phyloP scores from a whole-genome alignment of 176 grass and related monocot genomes.

The Oryza nivara region DNA sequence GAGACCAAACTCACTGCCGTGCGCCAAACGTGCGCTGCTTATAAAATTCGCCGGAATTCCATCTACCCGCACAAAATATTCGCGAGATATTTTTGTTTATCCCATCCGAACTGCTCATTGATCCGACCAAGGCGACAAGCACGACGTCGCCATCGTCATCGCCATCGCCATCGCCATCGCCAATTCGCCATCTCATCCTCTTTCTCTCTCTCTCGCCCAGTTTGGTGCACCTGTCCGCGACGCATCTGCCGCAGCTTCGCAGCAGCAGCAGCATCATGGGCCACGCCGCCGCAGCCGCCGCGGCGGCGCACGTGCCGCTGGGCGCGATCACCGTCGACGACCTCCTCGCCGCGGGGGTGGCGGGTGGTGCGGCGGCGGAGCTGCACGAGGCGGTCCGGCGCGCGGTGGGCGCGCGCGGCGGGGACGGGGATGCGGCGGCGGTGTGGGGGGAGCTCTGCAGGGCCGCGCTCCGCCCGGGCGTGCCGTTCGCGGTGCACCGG shows the following conservation, averaged over 20 bases:
- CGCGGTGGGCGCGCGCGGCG: conserved; percentile 37
- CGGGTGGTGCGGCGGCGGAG: not conserved
- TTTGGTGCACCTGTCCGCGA: conserved; percentile 35
- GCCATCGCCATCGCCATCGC: not conserved
- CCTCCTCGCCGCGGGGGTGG: conserved; percentile 49
- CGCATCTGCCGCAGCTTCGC: not conserved
- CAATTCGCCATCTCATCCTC: not conserved
- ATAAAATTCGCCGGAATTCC: not conserved
- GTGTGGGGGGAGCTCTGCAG: conserved; percentile 70
- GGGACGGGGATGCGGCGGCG: conserved; percentile 21
- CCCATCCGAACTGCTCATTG: too few species aligned
- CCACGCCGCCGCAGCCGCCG: not conserved
- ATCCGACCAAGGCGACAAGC: not conserved
- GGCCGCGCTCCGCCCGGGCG: conserved; percentile 42
- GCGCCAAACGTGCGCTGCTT: not conserved
- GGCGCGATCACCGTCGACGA: conserved; percentile 63
- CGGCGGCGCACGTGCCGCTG: conserved; percentile 60
- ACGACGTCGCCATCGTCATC: not conserved
- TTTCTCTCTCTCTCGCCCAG: not conserved
- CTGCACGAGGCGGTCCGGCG: conserved; percentile 47
- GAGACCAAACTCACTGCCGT: not conserved
- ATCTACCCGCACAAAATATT: not conserved
- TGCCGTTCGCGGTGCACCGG: conserved; percentile 83
- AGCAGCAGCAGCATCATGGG: conserved; percentile 15
- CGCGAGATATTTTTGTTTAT: not conserved